phyloP scores from a whole-genome alignment of 768 basidiomycete genomes.

The Lactifluus piperatus region DNA sequence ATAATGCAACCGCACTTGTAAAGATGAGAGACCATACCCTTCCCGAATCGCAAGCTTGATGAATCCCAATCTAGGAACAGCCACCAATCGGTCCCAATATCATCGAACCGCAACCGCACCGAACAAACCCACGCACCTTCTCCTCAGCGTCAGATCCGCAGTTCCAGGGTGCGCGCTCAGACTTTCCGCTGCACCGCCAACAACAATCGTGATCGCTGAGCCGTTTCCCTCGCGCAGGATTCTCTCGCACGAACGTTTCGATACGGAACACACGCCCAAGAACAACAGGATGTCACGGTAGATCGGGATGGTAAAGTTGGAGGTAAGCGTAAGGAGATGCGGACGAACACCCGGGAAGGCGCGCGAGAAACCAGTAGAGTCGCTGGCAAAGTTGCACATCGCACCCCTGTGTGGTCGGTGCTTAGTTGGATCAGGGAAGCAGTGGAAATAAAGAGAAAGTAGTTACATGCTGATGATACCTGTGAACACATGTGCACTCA shows the following conservation, averaged over 20 bases:
- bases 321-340: constrained; percentile 83
- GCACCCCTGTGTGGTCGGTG: constrained; percentile 56
- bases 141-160: constrained; percentile 75
- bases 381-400: constrained; percentile 91
- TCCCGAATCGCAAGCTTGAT: constrained; percentile 90
- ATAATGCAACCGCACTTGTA: not conserved
- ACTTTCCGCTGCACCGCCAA: constrained; percentile 94
- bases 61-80: constrained; percentile 66
- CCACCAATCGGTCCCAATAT: not conserved
- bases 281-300: constrained; percentile 87
- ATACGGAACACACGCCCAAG: constrained; percentile 88
- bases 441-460: constrained; percentile 23
- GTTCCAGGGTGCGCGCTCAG: constrained; percentile 95
- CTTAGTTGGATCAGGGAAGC: not conserved
- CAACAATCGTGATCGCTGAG: constrained; percentile 82
- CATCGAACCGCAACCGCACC: not conserved
- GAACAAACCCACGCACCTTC: constrained; percentile 41
- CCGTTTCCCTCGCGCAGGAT: constrained; percentile 48
- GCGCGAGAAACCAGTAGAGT: constrained; percentile 89
- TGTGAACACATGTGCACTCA: constrained; percentile 24
- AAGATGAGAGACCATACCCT: constrained; percentile 42
- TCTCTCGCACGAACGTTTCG: constrained; percentile 82
- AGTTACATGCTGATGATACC: constrained; percentile 98
- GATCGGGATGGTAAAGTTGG: constrained; percentile 87
- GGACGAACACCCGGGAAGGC: constrained; percentile 88